Conservation (phyloP, 257 asterid genomes). For the Knoxia roxburghii region DNA sequence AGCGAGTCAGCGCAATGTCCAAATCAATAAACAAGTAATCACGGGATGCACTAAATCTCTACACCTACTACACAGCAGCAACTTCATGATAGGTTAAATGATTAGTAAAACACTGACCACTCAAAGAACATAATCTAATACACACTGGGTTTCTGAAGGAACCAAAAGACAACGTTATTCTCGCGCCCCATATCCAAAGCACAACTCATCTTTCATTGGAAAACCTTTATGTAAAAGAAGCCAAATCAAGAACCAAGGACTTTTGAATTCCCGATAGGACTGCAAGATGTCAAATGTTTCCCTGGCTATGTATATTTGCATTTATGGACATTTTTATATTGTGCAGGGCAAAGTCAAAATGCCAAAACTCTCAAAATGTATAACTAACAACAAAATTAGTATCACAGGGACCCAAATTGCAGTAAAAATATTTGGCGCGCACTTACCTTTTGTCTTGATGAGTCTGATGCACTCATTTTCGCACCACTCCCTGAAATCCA, state of each 20-base stretch:
- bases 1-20: constrained; percentile 1
- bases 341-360: background rate
- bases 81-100: background rate
- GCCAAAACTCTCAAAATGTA: background rate
- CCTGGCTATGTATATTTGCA: background rate
- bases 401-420: constrained; percentile 1
- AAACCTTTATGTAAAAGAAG: background rate
- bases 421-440: background rate
- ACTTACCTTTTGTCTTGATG: constrained; percentile 75
- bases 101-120: background rate
- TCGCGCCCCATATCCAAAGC: background rate
- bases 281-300: background rate
- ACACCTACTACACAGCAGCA: background rate
- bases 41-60: background rate
- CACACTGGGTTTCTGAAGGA: background rate
- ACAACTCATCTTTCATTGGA: background rate
- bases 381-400: background rate
- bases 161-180: no score
- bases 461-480: constrained; percentile 89
- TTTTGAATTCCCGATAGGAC: background rate
- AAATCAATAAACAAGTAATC: background rate
- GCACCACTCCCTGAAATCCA: constrained; percentile 90
- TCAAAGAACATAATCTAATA: background rate
- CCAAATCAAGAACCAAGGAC: background rate
- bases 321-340: background rate